Base-by-base conservation (phyloP, 192 early-diverging fungal genomes). In the Backusella macrospora region DNA sequence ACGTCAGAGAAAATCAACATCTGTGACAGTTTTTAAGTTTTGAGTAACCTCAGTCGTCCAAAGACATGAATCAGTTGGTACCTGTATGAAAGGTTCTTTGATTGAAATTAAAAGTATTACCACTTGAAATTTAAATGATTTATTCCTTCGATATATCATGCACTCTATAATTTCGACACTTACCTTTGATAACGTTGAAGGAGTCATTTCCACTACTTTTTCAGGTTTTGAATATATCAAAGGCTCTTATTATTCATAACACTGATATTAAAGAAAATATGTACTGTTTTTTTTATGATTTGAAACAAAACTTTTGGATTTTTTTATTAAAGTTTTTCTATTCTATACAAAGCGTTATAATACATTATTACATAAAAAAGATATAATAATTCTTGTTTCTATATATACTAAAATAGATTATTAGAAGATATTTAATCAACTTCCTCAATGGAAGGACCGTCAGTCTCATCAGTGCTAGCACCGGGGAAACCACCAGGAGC, bases 401-500 rank as follows among this genome's bases (percentile, higher is more conserved):
- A 55, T 55, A 55, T 55, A 55, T 55, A 55, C 52, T 55, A 55
- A 55, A 55, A 55, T 55, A 55, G 52, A 55, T 10, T 55, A 55
- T 55, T 86, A 85, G 78, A 82, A 77, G 74, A 86, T 43, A 40
- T 65, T 76, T 76, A 76, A 70, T 76, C 74, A 46, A 76, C 74
- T 48, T 76, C 74, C 18, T 76, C 74, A 18, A 76, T 55, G 6
- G 68, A 63, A 49, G 74, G 74, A 52, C 74, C 74, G 21, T 62
- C 62, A 42, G 62, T 64, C 66, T 44, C 70, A 62, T 70, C 74
- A 29, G 21, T 43, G 46, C 23, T 42, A 42, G 65, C 42, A 65
- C 65, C 72, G 67, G 93, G 92, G 89, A 91, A 90, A 68, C 92
- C 94, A 74, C 88, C 96, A 68, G 95, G 81, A 74, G 97, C 46